Evolutionary conservation across 2,329 filamentous ascomycete species (phyloP).

Genomic region (Exophiala alcalophila): DNA sequence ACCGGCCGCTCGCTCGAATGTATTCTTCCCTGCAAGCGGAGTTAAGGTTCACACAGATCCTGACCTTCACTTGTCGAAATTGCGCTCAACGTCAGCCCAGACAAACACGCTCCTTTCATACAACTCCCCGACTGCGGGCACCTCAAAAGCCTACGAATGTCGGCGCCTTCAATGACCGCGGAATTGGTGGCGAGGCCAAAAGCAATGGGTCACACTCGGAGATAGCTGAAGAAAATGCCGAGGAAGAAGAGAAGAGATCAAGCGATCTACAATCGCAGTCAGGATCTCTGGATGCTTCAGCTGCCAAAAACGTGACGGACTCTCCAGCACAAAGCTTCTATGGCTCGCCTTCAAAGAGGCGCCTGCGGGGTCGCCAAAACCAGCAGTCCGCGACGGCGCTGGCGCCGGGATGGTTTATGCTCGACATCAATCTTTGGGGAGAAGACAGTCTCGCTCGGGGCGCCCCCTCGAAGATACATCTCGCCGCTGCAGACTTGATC

Average conservation of each 20-base stretch:
- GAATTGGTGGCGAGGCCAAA: conserved; percentile 9
- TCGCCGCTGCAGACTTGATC: conserved; percentile 17
- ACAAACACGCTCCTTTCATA: conserved; percentile 21
- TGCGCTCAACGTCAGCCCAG: conserved; percentile 20
- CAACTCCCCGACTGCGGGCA: conserved; percentile 11
- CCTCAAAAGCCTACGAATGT: conserved; percentile 18
- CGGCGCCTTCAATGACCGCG: conserved; percentile 8
- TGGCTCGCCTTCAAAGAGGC: conserved; percentile 23
- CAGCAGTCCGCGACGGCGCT: conserved; percentile 14
- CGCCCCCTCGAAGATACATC: conserved; percentile 16
- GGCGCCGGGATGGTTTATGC: conserved; percentile 21
- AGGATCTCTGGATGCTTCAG: neutral
- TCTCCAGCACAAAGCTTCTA: conserved; percentile 14
- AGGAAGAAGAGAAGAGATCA: conserved; percentile 5
- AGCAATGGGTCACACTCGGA: conserved; percentile 9
- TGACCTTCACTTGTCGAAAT: conserved; percentile 20
- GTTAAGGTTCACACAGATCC: conserved; percentile 26
- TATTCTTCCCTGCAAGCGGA: conserved; percentile 28
- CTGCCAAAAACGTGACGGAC: conserved; percentile 7
- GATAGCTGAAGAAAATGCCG: conserved; percentile 11
- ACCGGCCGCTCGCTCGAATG: conserved; percentile 25
- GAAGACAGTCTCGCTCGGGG: conserved; percentile 8
- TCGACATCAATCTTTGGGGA: conserved; percentile 21
- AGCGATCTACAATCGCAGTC: conserved; percentile 3
- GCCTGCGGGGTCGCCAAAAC: conserved; percentile 20